These are phyloP conservation scores for Pythium pyrilobum DNA, from an alignment of 352 stramenopile genomes.

Conservation along the genomic window DNA sequence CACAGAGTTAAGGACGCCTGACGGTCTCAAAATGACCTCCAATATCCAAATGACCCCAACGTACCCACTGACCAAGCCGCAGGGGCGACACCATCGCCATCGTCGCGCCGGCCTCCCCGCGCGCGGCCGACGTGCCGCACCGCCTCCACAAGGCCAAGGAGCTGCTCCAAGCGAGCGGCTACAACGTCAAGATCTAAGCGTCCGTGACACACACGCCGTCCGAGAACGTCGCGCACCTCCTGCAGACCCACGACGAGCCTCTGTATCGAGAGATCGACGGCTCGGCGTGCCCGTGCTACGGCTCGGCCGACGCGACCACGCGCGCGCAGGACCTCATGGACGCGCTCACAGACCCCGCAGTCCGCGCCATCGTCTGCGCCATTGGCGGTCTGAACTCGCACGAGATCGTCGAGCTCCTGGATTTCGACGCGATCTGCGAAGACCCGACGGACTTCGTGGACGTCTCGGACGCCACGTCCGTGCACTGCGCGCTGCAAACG, in stretches of 20 bases:
- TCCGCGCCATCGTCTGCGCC: constrained; percentile 46
- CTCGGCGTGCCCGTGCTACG: constrained; percentile 28
- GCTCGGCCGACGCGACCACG: constrained; percentile 36
- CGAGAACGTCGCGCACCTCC: constrained; percentile 20
- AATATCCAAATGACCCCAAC: neutral
- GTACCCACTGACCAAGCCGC: constrained; percentile 7
- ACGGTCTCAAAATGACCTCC: neutral
- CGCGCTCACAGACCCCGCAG: constrained; percentile 33
- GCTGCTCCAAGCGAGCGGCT: constrained; percentile 30
- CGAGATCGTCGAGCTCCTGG: constrained; percentile 53
- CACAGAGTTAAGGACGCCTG: neutral
- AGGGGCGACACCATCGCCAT: constrained; percentile 46
- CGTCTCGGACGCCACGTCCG: constrained; percentile 58
- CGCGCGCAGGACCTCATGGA: constrained; percentile 47
- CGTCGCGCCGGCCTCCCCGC: constrained; percentile 37
- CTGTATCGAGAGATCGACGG: constrained; percentile 18
- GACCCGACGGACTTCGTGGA: constrained; percentile 54
- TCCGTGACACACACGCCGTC: constrained; percentile 30
- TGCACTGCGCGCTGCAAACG: constrained; percentile 47
- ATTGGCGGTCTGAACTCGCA: constrained; percentile 58
- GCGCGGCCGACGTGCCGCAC: constrained; percentile 37
- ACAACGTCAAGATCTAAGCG: constrained; percentile 40
- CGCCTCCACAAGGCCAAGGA: constrained; percentile 32
- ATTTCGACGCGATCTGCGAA: constrained; percentile 38
- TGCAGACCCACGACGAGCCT: neutral